Conservation (phyloP, 2,329 filamentous ascomycete species). For the Xylariaceae sp. region DNA sequence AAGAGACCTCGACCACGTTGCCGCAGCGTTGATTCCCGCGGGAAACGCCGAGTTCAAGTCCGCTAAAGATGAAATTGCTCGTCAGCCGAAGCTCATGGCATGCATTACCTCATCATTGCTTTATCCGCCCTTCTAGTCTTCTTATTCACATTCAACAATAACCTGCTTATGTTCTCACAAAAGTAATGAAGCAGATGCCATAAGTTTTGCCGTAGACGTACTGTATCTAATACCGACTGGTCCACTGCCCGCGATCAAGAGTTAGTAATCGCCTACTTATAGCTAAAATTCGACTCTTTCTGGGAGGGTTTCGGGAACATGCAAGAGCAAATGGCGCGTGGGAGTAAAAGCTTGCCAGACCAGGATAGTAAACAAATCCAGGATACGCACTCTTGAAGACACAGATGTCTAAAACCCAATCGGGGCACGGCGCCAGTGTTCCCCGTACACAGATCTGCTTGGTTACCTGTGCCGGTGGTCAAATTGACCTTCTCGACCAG, state of each 20-base stretch:
- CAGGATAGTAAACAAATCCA: slow-evolving; percentile 42
- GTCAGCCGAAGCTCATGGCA: background rate
- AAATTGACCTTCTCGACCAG: slow-evolving; percentile 77
- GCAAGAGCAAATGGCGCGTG: slow-evolving; percentile 2
- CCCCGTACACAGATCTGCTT: slow-evolving; percentile 45
- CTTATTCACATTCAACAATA: background rate
- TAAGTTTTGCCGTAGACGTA: slow-evolving; percentile 24
- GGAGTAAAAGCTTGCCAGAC: slow-evolving; percentile 2
- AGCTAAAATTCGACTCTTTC: too few species aligned
- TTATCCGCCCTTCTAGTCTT: background rate
- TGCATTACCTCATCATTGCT: background rate
- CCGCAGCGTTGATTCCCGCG: slow-evolving; percentile 72
- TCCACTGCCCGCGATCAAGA: too few species aligned
- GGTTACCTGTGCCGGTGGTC: slow-evolving; percentile 71
- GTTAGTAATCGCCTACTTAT: too few species aligned
- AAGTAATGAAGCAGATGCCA: background rate
- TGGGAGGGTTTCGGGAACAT: too few species aligned
- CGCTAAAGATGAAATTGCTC: slow-evolving; percentile 33
- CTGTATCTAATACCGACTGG: slow-evolving; percentile 69
- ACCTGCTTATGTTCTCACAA: slow-evolving; percentile 16
- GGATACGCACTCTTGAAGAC: slow-evolving; percentile 52
- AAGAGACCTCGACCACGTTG: slow-evolving; percentile 72
- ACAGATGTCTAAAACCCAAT: slow-evolving; percentile 29
- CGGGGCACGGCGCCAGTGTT: slow-evolving; percentile 27
- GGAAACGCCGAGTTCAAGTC: slow-evolving; percentile 75